Evolutionary conservation across 2,329 filamentous ascomycete species (phyloP), one percentile per base, ranked within the genome.

Genomic region (Macrophomina tecta): DNA sequence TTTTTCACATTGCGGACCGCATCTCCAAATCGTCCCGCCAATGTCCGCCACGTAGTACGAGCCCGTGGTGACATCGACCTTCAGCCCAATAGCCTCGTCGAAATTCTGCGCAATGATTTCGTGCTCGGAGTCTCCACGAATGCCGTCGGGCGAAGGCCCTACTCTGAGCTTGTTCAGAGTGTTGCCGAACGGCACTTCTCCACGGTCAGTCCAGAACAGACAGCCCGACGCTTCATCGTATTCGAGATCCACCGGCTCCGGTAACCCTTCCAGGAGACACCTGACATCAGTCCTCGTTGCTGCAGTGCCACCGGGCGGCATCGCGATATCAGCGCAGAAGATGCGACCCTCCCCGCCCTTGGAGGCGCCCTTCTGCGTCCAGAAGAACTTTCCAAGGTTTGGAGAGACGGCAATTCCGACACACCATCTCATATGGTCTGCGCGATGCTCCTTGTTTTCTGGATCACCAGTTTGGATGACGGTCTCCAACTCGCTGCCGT

Each of bases 181-280:
- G 71, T 86, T 87, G 0, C 87, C 87, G 7, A 76, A 72, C 0
- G 86, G 86, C 1, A 83, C 73, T 69, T 89, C 87, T 4, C 87
- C 87, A 0, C 87, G 79, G 69, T 89, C 87, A 0, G 87, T 88
- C 87, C 86, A 89, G 73, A 86, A 89, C 30, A 89, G 75, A 1
- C 73, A 76, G 28, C 79, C 72, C 2, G 72, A 72, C 0, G 77
- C 74, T n/a, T 81, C 78, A n/a, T 88, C 85, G 0, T 88, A 71
- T 30, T 86, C 84, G 0, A 89, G 73, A 69, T 89, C 86, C 67
- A 89, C 64, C 32, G 64, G 65, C 71, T 88, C 86, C 0, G 86
- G 85, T 6, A 88, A 74, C 0, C 73, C 72, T 2, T 80, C 71
- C 4, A 83, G 71, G 1, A 88, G 64, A 2, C 76, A 71, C 56